Evolutionary conservation across 257 asterid genomes (phyloP).

Genomic region (Solanum chilense): DNA sequence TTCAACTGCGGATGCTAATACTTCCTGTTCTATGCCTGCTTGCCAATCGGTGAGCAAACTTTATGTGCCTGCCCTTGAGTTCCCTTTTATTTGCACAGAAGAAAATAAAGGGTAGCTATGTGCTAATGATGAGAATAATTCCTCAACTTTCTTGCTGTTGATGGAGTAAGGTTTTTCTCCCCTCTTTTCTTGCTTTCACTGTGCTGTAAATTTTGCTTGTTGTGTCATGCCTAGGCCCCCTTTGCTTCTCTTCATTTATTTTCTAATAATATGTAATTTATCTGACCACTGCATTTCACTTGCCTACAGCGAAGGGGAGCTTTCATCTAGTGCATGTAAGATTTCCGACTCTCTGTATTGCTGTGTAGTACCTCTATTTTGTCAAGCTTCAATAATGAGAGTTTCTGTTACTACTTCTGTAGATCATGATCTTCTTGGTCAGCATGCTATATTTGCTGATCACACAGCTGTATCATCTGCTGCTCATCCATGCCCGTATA

Average conservation of each 20-base stretch:
- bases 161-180: background rate
- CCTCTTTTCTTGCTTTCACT: background rate
- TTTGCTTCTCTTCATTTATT: background rate
- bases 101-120: background rate
- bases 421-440: slow-evolving; percentile 67
- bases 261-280: slow-evolving; percentile 6
- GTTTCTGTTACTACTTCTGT: slow-evolving; percentile 13
- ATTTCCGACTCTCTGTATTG: slow-evolving; percentile 8
- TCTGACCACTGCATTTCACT: slow-evolving; percentile 1
- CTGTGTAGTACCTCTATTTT: slow-evolving; percentile 1
- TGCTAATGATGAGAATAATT: background rate
- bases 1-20: background rate
- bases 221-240: background rate
- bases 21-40: background rate
- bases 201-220: background rate
- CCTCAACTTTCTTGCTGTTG: background rate
- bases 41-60: background rate
- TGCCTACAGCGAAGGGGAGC: slow-evolving; percentile 74
- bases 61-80: background rate
- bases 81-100: background rate
- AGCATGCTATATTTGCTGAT: slow-evolving; percentile 57
- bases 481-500: slow-evolving; percentile 68
- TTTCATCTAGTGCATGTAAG: slow-evolving; percentile 72
- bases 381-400: slow-evolving; percentile 6
- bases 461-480: slow-evolving; percentile 61